A percentile compares a stretch with the other conserved stretches of the same genome.
Conservation (phyloP, 208 protist species). For the Trypanosoma rangeli region DNA sequence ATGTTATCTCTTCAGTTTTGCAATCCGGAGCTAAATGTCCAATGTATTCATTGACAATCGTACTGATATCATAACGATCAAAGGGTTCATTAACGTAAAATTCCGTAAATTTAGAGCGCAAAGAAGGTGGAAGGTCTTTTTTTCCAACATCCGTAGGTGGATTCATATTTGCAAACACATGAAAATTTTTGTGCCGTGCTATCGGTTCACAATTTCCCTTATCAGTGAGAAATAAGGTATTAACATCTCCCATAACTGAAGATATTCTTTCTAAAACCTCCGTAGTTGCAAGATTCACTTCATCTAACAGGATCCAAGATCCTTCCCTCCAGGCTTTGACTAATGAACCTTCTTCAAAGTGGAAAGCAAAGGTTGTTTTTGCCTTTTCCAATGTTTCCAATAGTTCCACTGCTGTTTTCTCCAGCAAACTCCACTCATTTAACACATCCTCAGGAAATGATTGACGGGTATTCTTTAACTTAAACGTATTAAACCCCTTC, state of each 20-base stretch:
- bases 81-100: constrained; percentile 98
- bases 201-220: constrained; percentile 64
- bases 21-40: constrained; percentile 74
- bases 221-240: constrained; percentile 83
- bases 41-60: constrained; percentile 92
- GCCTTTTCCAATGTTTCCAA: constrained; percentile 59
- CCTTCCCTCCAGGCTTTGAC: constrained; percentile 96
- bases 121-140: constrained; percentile 95
- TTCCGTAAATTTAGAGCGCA: constrained; percentile 98
- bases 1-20: constrained; percentile 91
- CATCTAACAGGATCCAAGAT: constrained; percentile 99
- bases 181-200: constrained; percentile 97
- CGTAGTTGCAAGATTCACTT: constrained; percentile 99
- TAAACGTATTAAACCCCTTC: constrained; percentile 74
- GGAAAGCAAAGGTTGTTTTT: constrained; percentile 95
- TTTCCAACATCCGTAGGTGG: constrained; percentile 99
- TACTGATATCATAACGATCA: constrained; percentile 93
- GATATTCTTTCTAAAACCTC: constrained; percentile 97
- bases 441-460: constrained; percentile 27
- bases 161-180: constrained; percentile 99
- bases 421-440: constrained; percentile 65
- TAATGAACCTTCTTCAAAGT: constrained; percentile 98
- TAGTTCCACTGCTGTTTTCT: constrained; percentile 41
- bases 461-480: constrained; percentile 45
- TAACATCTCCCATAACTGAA: constrained; percentile 93